Percentiles rank a stretch among this genome's conserved stretches.
phyloP scores from a whole-genome alignment of 371 early-diverging fungal genomes.

The Syncephalastrum sp. region DNA sequence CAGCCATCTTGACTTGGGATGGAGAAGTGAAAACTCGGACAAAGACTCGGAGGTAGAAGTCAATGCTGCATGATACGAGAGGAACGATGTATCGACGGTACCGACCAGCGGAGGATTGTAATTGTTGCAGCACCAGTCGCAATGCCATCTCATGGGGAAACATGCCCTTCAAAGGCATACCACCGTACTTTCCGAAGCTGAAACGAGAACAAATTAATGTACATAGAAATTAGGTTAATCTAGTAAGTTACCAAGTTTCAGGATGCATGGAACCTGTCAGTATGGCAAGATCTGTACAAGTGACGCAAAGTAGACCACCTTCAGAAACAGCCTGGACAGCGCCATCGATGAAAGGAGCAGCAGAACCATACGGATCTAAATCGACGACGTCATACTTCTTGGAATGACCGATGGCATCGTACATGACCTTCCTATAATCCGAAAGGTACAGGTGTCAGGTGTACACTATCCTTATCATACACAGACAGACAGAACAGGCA shows the following conservation, averaged over 20 bases:
- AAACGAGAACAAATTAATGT: neutral
- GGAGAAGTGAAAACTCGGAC: slow-evolving; percentile 91
- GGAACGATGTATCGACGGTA: slow-evolving; percentile 91
- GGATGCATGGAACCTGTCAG: slow-evolving; percentile 91
- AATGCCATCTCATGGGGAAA: slow-evolving; percentile 86
- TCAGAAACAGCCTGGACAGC: slow-evolving; percentile 94
- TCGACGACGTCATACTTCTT: slow-evolving; percentile 85
- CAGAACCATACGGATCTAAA: slow-evolving; percentile 99
- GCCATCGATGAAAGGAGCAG: slow-evolving; percentile 95
- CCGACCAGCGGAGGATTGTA: slow-evolving; percentile 88
- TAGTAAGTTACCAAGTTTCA: slow-evolving; percentile 74
- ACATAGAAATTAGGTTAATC: neutral
- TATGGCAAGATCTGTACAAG: slow-evolving; percentile 99
- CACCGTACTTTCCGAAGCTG: slow-evolving; percentile 95
- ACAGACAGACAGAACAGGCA: neutral
- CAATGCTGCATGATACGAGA: slow-evolving; percentile 93
- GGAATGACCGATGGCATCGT: slow-evolving; percentile 61
- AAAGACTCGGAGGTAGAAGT: slow-evolving; percentile 99
- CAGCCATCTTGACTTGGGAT: slow-evolving; percentile 68
- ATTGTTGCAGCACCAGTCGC: slow-evolving; percentile 86
- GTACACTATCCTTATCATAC: neutral
- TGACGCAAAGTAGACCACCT: slow-evolving; percentile 97
- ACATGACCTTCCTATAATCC: slow-evolving; percentile 70
- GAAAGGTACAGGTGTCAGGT: neutral
- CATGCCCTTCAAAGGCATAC: slow-evolving; percentile 82